phyloP scores from a whole-genome alignment of 2,329 filamentous ascomycete species.

The Allantophomopsis cytisporea region DNA sequence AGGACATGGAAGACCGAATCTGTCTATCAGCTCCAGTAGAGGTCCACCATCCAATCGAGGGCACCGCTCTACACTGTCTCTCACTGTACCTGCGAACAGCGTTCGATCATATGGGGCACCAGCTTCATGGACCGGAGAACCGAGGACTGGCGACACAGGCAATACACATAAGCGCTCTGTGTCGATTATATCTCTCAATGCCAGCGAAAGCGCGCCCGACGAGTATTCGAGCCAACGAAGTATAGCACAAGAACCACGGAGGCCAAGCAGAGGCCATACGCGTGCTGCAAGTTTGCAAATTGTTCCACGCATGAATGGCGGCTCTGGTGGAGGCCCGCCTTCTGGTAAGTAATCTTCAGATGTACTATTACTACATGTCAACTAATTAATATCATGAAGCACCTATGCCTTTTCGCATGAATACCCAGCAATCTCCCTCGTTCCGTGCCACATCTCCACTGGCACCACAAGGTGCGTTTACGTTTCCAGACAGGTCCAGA shows the following conservation, averaged over 20 bases:
- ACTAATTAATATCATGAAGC: conserved; percentile 5
- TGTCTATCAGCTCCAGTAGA: conserved; percentile 26
- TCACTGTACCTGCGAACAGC: conserved; percentile 33
- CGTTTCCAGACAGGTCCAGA: conserved; percentile 6
- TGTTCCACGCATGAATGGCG: conserved; percentile 31
- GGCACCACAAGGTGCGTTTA: conserved; percentile 11
- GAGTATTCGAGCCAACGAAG: conserved; percentile 18
- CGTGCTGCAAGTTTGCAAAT: conserved; percentile 77
- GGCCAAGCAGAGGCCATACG: conserved; percentile 51
- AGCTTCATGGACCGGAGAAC: conserved; percentile 10
- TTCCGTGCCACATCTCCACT: conserved; percentile 17
- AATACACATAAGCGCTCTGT: conserved; percentile 62
- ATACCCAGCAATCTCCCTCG: conserved; percentile 19
- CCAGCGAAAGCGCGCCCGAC: conserved; percentile 22
- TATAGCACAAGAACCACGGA: conserved; percentile 26
- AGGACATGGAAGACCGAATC: conserved; percentile 21
- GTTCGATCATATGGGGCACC: conserved; percentile 6
- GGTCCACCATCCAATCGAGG: conserved; percentile 31
- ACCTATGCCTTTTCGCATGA: conserved; percentile 17
- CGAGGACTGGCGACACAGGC: conserved; percentile 18
- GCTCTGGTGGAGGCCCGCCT: conserved; percentile 22
- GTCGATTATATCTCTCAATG: conserved; percentile 69
- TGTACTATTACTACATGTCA: neutral
- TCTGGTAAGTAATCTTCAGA: conserved; percentile 19
- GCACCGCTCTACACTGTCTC: conserved; percentile 54